Percentiles rank a stretch among this genome's conserved stretches.
Conservation (phyloP, 2,329 filamentous ascomycete species). For the Ilyonectria sp. region DNA sequence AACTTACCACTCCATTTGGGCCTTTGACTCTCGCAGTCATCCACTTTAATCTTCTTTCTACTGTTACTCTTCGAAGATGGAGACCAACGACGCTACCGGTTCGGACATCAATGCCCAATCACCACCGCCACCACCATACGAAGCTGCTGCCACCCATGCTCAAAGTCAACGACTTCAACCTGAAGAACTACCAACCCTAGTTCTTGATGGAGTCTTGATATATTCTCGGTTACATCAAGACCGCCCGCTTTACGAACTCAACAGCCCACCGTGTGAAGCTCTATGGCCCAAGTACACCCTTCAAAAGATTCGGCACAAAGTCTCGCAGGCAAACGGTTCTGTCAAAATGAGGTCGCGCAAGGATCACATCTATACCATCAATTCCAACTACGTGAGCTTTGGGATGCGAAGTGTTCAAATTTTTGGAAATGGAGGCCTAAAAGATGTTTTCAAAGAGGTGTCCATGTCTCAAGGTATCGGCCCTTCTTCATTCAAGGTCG, state of each 20-base stretch:
- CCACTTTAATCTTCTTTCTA: neutral
- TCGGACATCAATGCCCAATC: neutral
- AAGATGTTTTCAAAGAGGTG: constrained; percentile 39
- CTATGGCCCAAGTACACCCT: constrained; percentile 39
- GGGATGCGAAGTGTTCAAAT: constrained; percentile 32
- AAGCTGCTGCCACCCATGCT: neutral
- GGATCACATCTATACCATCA: constrained; percentile 51
- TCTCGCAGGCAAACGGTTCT: constrained; percentile 29
- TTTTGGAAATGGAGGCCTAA: constrained; percentile 40
- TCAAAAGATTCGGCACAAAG: constrained; percentile 47
- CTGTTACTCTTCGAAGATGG: neutral
- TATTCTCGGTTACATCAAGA: constrained; percentile 38
- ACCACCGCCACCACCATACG: neutral
- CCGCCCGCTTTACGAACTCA: constrained; percentile 46
- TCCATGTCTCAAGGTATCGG: constrained; percentile 37
- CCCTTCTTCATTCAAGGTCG: constrained; percentile 40
- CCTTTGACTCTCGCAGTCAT: neutral
- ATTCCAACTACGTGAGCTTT: constrained; percentile 28
- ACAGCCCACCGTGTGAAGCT: constrained; percentile 42
- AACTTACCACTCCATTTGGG: neutral
- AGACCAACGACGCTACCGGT: neutral
- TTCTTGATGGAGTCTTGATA: constrained; percentile 42
- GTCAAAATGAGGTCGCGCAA: constrained; percentile 38
- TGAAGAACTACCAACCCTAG: constrained; percentile 36
- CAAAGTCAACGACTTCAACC: constrained; percentile 10